These are phyloP conservation scores for Daldinia eschscholtzii DNA, from an alignment of 2,329 filamentous ascomycete species.

Conservation along the genomic window DNA sequence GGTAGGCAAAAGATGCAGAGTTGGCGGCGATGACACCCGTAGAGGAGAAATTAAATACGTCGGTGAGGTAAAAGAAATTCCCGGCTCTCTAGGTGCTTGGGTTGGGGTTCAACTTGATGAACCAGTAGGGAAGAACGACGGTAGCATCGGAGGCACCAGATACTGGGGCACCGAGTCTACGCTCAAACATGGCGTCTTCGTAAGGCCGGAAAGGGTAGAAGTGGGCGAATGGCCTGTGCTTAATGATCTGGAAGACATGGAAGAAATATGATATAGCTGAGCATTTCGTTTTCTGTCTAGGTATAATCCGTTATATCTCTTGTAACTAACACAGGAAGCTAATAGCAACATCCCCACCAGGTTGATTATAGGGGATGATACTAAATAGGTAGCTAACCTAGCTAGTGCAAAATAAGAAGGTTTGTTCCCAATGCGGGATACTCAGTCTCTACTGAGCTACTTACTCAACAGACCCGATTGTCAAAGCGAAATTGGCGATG, in stretches of 20 bases:
- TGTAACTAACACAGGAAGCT: neutral
- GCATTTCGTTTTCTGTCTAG: constrained; percentile 3
- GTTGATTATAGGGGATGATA: neutral
- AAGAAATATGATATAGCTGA: constrained; percentile 69
- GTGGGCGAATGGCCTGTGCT: constrained; percentile 78
- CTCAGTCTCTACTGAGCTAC: neutral
- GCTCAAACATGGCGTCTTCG: constrained; percentile 81
- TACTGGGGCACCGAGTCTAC: constrained; percentile 77
- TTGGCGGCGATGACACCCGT: constrained; percentile 75
- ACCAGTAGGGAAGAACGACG: constrained; percentile 86
- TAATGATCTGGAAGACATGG: constrained; percentile 82
- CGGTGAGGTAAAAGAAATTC: constrained; percentile 80
- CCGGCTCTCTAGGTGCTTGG: constrained; percentile 74
- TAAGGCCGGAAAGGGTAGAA: constrained; percentile 82
- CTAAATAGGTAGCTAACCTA: neutral
- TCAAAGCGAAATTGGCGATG: neutral
- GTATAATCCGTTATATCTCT: neutral
- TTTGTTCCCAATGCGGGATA: neutral
- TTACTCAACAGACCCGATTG: neutral
- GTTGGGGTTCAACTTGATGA: constrained; percentile 82
- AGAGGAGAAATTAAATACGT: constrained; percentile 79
- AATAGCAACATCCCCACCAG: neutral
- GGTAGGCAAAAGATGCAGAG: constrained; percentile 72
- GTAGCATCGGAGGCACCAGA: constrained; percentile 73
- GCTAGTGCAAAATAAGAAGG: neutral